Conservation (phyloP, 2,329 filamentous ascomycete species). For the Hypoxylon sp. region DNA sequence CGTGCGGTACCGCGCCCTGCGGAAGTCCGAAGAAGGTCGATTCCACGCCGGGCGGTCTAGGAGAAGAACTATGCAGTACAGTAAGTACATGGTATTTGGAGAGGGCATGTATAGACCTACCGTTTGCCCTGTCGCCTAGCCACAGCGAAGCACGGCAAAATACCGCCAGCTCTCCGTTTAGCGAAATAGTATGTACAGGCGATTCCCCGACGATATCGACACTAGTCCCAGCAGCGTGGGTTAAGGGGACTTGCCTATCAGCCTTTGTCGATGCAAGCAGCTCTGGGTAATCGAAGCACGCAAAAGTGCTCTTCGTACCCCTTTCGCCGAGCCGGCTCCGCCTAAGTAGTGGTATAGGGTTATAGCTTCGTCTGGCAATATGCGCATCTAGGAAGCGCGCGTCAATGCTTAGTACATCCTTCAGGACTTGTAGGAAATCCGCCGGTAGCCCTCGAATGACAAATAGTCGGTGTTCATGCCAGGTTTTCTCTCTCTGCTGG, state of each 20-base stretch:
- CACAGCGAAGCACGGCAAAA: slow-evolving; percentile 58
- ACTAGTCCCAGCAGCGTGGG: neutral
- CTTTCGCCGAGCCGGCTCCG: neutral
- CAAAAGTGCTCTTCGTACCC: slow-evolving; percentile 23
- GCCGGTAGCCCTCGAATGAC: slow-evolving; percentile 49
- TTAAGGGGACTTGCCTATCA: neutral
- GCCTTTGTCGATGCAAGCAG: slow-evolving; percentile 38
- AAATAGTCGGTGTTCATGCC: slow-evolving; percentile 37
- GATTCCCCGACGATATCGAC: slow-evolving; percentile 39
- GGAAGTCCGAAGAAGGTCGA: slow-evolving; percentile 33
- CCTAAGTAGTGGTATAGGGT: slow-evolving; percentile 41
- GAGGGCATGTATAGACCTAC: slow-evolving; percentile 27
- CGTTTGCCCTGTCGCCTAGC: slow-evolving; percentile 47
- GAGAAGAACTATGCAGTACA: slow-evolving; percentile 50
- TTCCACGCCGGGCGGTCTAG: slow-evolving; percentile 53
- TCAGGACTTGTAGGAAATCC: slow-evolving; percentile 47
- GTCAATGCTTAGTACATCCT: slow-evolving; percentile 49
- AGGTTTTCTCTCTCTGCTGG: slow-evolving; percentile 1
- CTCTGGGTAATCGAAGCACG: slow-evolving; percentile 55
- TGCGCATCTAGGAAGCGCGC: slow-evolving; percentile 55
- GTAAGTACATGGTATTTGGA: neutral
- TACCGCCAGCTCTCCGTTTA: slow-evolving; percentile 45
- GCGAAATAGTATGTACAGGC: slow-evolving; percentile 41
- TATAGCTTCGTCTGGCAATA: slow-evolving; percentile 48
- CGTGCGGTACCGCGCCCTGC: slow-evolving; percentile 40